phyloP scores from a whole-genome alignment of 306 rosid genomes.

The Gastrolobium bilobum region DNA sequence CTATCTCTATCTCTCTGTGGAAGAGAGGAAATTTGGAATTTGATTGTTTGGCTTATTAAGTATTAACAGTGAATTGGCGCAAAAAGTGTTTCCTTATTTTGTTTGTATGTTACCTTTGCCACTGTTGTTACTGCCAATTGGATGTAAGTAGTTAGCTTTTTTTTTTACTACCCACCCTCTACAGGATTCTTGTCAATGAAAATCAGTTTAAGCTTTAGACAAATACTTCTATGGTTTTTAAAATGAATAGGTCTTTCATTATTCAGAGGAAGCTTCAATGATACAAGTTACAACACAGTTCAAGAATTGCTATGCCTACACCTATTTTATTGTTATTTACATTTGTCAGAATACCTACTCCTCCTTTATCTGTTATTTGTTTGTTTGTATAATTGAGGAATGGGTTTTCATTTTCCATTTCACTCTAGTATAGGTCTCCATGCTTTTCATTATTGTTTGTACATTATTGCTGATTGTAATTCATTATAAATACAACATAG shows the following conservation, averaged over 20 bases:
- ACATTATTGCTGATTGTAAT: no score
- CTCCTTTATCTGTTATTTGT: no score
- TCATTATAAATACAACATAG: no score
- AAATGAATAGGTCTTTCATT: constrained; percentile 19
- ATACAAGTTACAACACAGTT: constrained; percentile 12
- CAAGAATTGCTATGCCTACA: constrained; percentile 17
- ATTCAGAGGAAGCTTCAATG: constrained; percentile 1
- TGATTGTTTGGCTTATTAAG: constrained; percentile 15
- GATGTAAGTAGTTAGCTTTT: constrained; percentile 1
- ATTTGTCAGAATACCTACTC: no score
- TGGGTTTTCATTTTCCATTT: no score
- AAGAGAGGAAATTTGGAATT: constrained; percentile 7
- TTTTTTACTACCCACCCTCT: not conserved
- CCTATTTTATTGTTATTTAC: constrained; percentile 5
- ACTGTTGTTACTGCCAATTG: constrained; percentile 4
- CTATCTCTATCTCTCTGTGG: not conserved
- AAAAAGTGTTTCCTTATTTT: not conserved
- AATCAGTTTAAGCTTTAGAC: not conserved
- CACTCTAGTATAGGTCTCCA: no score
- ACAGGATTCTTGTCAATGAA: not conserved
- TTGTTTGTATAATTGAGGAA: no score
- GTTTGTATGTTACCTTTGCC: constrained; percentile 26
- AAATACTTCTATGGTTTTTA: constrained; percentile 2
- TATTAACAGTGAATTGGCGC: not conserved
- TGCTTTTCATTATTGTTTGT: no score